Percentiles rank a stretch among this genome's conserved stretches.
Conservation (phyloP, 805 yeast species). For the Priceomyces medius region DNA sequence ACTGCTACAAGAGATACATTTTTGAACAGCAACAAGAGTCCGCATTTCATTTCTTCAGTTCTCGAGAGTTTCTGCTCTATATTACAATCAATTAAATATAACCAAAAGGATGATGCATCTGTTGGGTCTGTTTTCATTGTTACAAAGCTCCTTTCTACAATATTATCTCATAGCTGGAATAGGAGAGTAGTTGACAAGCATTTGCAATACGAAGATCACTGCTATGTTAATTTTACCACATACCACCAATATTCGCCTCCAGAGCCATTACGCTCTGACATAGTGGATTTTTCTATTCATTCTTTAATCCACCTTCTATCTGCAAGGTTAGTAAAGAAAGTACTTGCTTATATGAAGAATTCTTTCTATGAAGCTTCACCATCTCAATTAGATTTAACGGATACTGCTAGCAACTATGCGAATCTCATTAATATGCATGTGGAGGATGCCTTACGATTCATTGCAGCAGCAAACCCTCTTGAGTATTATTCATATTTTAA, state of each 20-base stretch:
- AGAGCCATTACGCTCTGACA: constrained; percentile 17
- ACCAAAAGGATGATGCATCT: constrained; percentile 29
- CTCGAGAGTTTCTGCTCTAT: constrained; percentile 2
- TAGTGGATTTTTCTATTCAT: constrained; percentile 24
- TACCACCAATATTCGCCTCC: constrained; percentile 33
- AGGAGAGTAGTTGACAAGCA: constrained; percentile 13
- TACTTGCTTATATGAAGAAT: constrained; percentile 24
- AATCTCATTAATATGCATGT: constrained; percentile 34
- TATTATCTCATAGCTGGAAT: constrained; percentile 32
- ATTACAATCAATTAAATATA: constrained; percentile 5
- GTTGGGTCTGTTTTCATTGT: constrained; percentile 32
- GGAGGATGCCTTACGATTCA: constrained; percentile 29
- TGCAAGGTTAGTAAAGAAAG: constrained; percentile 27
- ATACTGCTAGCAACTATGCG: constrained; percentile 9
- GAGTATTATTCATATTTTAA: constrained; percentile 28
- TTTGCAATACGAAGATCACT: constrained; percentile 9
- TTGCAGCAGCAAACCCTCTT: constrained; percentile 37
- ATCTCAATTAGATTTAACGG: neutral
- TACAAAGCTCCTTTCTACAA: constrained; percentile 27
- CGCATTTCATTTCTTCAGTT: constrained; percentile 1
- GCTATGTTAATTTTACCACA: constrained; percentile 21
- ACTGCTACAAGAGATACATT: constrained; percentile 30
- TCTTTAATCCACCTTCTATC: constrained; percentile 30
- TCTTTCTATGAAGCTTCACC: constrained; percentile 1
- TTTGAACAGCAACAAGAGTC: constrained; percentile 12